Evolutionary conservation across 108 stramenopile species (phyloP), one percentile per base, ranked within the genome.

Genomic region (Cyclotella choctawhatcheeana): DNA sequence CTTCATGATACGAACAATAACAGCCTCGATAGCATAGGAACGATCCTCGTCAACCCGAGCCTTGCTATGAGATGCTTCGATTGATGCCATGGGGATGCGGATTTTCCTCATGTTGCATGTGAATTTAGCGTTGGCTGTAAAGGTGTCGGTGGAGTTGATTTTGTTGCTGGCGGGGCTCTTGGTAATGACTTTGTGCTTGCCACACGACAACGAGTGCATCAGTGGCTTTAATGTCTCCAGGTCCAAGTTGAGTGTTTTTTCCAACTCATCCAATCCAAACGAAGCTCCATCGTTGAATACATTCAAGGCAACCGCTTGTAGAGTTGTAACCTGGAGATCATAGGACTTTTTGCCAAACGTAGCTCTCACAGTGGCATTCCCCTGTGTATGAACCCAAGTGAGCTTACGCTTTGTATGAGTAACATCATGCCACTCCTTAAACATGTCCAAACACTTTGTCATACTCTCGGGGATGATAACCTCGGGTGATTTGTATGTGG

Each of bases 1-100:
- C 84, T 99, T 99, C 99, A 99, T 99, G 82, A 97, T 99, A 67
- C 99, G 95, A 10, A 99, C 99, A 76, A 99, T 96, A 27, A 98
- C 97, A 40, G 99, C 99, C 85, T 99, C 99, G 64, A 99, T 99
- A 25, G 98, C 97, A 83, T 93, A 84, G 22, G 90, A 79, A 21
- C 98, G 85, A 84, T 99, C 99, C 69, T 99, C 99, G 85, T 99
- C 96, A 1, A 99, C 97, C 8, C 93, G 78, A 79, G 97, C 98
- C 27, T 95, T 95, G 85, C 96, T 99, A 88, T 95, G 90, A 25
- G 91, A 79, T 44, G 97, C 88, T 40, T 99, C 99, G 40, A 99
- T 84, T 2, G 93, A 88, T n/a, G 99, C 99, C 98, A 99, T 98
- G 6, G 99, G 98, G 67, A 99, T 94, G 30, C 97, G 90, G 62